Evolutionary conservation across 352 stramenopile species (phyloP).

Genomic region (Aphanomyces cochlioides): DNA sequence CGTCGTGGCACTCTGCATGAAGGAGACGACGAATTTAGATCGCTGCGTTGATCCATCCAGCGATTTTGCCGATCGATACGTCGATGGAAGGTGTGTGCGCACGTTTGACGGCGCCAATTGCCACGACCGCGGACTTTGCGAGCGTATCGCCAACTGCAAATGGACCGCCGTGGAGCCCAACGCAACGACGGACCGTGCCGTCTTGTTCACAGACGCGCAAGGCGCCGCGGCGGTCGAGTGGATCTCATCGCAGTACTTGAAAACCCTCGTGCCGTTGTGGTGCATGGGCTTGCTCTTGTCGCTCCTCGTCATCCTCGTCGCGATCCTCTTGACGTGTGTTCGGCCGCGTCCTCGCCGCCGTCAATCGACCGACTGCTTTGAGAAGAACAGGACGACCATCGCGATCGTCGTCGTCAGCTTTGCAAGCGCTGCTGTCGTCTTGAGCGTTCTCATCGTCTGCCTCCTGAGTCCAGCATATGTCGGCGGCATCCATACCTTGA

Average conservation of each 20-base stretch:
- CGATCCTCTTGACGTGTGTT: slow-evolving; percentile 14
- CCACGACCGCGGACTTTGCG: slow-evolving; percentile 11
- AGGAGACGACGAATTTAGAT: background rate
- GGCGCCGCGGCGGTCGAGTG: background rate
- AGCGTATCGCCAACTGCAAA: slow-evolving; percentile 10
- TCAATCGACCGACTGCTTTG: background rate
- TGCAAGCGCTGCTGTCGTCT: background rate
- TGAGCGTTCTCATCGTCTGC: background rate
- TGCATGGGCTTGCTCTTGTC: background rate
- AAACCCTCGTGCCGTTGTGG: background rate
- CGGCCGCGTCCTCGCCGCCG: slow-evolving; percentile 3
- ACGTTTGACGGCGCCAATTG: slow-evolving; percentile 3
- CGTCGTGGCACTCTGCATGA: background rate
- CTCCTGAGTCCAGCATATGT: background rate
- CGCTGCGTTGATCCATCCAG: background rate
- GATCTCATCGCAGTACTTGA: background rate
- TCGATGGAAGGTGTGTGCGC: background rate
- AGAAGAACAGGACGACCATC: slow-evolving; percentile 2
- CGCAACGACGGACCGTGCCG: background rate
- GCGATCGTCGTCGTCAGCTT: background rate
- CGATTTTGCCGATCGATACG: background rate
- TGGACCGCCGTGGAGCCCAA: background rate
- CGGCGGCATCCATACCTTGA: background rate
- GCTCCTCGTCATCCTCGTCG: background rate
- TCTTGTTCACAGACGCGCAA: background rate